Evolutionary conservation across 2,329 filamentous ascomycete genomes (phyloP).

Genomic region (Alternaria angustiovoidea): DNA sequence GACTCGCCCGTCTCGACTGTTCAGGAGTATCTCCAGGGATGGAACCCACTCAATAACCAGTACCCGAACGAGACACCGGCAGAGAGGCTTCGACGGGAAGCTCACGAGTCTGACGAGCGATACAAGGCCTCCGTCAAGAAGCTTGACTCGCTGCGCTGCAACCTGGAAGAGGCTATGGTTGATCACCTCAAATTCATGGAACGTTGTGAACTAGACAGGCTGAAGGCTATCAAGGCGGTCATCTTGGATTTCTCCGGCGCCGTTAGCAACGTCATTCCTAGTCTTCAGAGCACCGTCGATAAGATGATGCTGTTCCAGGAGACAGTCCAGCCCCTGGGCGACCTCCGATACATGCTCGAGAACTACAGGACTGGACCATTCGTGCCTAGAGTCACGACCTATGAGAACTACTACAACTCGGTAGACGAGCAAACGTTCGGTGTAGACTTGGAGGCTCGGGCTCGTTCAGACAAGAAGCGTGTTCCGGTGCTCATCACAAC

Average conservation of each 20-base stretch:
- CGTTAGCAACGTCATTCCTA: slow-evolving; percentile 97
- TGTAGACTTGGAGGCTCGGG: slow-evolving; percentile 94
- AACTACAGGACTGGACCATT: slow-evolving; percentile 97
- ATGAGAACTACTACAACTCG: slow-evolving; percentile 99
- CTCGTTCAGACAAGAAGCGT: slow-evolving; percentile 91
- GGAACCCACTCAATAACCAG: slow-evolving; percentile 90
- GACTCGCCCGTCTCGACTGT: slow-evolving; percentile 87
- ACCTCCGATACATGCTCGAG: slow-evolving; percentile 92
- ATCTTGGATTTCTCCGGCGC: slow-evolving; percentile 97
- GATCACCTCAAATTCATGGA: slow-evolving; percentile 95
- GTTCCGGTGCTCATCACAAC: slow-evolving; percentile 93
- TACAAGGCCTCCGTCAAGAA: slow-evolving; percentile 89
- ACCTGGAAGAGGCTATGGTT: slow-evolving; percentile 93
- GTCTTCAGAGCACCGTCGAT: slow-evolving; percentile 92
- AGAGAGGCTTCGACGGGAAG: slow-evolving; percentile 87
- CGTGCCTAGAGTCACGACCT: slow-evolving; percentile 86
- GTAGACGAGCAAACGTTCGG: slow-evolving; percentile 97
- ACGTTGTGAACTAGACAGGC: slow-evolving; percentile 91
- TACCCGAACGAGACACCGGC: slow-evolving; percentile 93
- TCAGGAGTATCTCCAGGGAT: slow-evolving; percentile 87
- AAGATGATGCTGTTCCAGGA: slow-evolving; percentile 99
- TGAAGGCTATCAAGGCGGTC: slow-evolving; percentile 98
- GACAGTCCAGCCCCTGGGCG: slow-evolving; percentile 91
- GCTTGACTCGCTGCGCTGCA: slow-evolving; percentile 89
- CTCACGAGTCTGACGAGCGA: slow-evolving; percentile 86